A percentile compares a stretch with the other conserved stretches of the same genome.
Evolutionary conservation across 2,329 filamentous ascomycete genomes (phyloP).

Genomic region (Aspergillus floridensis): DNA sequence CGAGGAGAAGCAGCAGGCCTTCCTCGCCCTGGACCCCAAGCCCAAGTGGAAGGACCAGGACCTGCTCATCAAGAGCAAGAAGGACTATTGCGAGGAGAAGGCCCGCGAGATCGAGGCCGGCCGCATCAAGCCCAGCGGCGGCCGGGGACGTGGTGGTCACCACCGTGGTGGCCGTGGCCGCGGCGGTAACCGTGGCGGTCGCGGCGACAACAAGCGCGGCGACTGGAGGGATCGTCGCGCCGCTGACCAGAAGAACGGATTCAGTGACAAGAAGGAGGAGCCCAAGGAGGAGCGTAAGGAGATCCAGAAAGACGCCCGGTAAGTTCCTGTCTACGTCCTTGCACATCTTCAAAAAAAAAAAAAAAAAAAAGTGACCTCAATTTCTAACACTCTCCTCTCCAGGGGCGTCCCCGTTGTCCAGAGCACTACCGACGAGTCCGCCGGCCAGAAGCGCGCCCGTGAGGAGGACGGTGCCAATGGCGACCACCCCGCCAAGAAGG

Average conservation of each 20-base stretch:
- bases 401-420: constrained; percentile 48
- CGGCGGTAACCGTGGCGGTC: constrained; percentile 44
- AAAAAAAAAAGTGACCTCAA: background rate
- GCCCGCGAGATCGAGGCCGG: constrained; percentile 68
- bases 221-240: constrained; percentile 47
- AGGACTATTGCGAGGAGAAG: constrained; percentile 79
- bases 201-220: constrained; percentile 29
- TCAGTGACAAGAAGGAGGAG: constrained; percentile 26
- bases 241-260: constrained; percentile 45
- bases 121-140: constrained; percentile 59
- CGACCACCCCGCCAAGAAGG: constrained; percentile 48
- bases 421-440: constrained; percentile 28
- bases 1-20: constrained; percentile 74
- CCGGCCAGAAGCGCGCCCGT: constrained; percentile 47
- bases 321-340: constrained; percentile 12
- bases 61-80: constrained; percentile 82
- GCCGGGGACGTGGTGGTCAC: constrained; percentile 32
- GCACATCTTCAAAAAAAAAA: background rate
- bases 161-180: constrained; percentile 47
- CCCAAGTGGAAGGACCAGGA: constrained; percentile 81
- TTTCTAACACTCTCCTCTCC: constrained; percentile 18
- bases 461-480: constrained; percentile 38
- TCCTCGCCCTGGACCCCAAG: constrained; percentile 74
- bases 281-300: constrained; percentile 27
- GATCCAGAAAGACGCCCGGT: constrained; percentile 44